Evolutionary conservation across 1,284 basidiomycete genomes (phyloP), one percentile per base, ranked within the genome.

Genomic region (Pyrrhoderma lamaoense): DNA sequence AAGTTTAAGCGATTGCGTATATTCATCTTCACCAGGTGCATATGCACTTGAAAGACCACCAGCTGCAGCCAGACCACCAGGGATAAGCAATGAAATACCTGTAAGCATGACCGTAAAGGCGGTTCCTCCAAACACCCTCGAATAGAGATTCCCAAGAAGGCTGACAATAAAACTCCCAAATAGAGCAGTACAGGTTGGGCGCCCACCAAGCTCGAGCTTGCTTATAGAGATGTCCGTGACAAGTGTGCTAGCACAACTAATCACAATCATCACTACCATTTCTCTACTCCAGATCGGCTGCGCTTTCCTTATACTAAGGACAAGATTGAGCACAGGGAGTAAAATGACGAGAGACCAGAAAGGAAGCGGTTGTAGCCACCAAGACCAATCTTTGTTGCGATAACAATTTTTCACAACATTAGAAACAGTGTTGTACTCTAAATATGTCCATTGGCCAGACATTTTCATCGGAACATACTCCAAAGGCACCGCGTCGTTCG

Each of bases 61-160:
- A 5, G 54, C 51, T 23, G 52, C 46, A 11, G 54, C 54, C 4
- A 55, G 40, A 7, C 54, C 54, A 2, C 50, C 52, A 14, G 88
- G 89, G 34, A 92, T 86, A 55, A 92, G 70, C 69, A 92, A 90
- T 57, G 90, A 67, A 13, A 93, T 88, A 47, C 89, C 90, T 3
- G 88, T 86, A 25, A 90, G 88, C 88, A 91, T 93, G 3, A 84
- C 84, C 3, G 89, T 90, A 67, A 93, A 93, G 21, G 90, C 89
- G 3, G 89, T 92, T 8, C 90, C 90, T n/a, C 85, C 80, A 76
- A 90, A 88, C 61, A 81, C 79, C 51, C 89, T 73, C 52, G 89
- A 91, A 65, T 93, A 93, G 1, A 85, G 66, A 61, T 93, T 93
- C 1, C 90, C 89, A 21, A 93, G 71, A 27, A 92, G 59, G 31